These are phyloP conservation scores for Kregervanrija delftensis DNA, from an alignment of 805 yeast genomes.

Conservation along the genomic window DNA sequence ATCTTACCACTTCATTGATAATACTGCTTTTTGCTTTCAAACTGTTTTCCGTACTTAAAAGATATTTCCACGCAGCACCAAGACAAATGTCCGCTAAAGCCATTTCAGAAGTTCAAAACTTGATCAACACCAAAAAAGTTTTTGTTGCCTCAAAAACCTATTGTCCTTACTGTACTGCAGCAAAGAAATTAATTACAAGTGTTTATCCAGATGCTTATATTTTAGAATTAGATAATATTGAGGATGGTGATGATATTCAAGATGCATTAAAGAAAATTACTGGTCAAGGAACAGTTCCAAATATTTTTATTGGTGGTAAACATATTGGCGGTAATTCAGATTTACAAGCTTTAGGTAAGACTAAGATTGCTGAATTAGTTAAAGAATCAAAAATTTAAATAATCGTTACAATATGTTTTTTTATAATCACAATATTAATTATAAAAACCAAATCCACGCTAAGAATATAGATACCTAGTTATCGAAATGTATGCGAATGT, in stretches of 20 bases:
- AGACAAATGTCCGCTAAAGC: slow-evolving; percentile 56
- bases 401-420: too few relatives aligned
- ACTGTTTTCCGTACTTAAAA: slow-evolving; percentile 23
- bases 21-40: slow-evolving; percentile 14
- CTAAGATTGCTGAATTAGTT: slow-evolving; percentile 11
- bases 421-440: too few relatives aligned
- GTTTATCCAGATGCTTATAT: slow-evolving; percentile 43
- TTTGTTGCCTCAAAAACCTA: slow-evolving; percentile 79
- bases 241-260: slow-evolving; percentile 80
- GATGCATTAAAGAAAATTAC: slow-evolving; percentile 68
- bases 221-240: slow-evolving; percentile 43
- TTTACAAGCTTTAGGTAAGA: slow-evolving; percentile 56
- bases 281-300: slow-evolving; percentile 93
- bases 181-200: slow-evolving; percentile 36
- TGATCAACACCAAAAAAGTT: slow-evolving; percentile 59
- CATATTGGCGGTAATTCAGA: slow-evolving; percentile 96
- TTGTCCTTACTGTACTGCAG: slow-evolving; percentile 58
- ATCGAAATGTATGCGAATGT: too few relatives aligned
- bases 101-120: slow-evolving; percentile 48
- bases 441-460: too few relatives aligned
- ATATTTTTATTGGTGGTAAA: slow-evolving; percentile 80
- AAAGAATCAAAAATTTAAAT: background rate
- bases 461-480: too few relatives aligned
- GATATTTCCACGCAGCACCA: slow-evolving; percentile 24
- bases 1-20: too few relatives aligned